These are phyloP conservation scores for Coemansia sp. DNA, from an alignment of 192 early-diverging fungal genomes.

Conservation along the genomic window DNA sequence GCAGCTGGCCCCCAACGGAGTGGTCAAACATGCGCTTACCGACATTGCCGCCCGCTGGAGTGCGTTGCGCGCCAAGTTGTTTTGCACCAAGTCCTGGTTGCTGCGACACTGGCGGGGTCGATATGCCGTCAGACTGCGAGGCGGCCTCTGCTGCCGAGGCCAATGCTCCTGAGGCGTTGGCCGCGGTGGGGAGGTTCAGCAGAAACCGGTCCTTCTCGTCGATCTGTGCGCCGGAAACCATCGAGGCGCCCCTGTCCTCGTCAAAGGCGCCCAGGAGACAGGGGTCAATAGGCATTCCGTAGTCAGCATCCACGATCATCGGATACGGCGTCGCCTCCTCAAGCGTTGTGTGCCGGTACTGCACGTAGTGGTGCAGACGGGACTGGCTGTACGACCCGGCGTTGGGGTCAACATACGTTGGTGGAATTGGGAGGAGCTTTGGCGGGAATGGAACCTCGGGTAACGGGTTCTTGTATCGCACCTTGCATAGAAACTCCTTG, in stretches of 20 bases:
- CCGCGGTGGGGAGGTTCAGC: conserved; percentile 31
- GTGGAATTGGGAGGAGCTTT: conserved; percentile 57
- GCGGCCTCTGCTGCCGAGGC: not conserved
- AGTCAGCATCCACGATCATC: conserved; percentile 53
- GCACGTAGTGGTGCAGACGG: conserved; percentile 43
- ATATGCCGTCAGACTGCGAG: not conserved
- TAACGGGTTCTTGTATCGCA: conserved; percentile 56
- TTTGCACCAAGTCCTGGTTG: not conserved
- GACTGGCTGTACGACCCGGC: conserved; percentile 53
- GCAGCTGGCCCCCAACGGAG: conserved; percentile 45
- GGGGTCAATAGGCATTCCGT: conserved; percentile 56
- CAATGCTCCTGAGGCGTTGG: not conserved
- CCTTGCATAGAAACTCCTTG: conserved; percentile 56
- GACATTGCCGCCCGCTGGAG: not conserved
- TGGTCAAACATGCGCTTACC: conserved; percentile 43
- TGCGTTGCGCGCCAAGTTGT: conserved; percentile 7
- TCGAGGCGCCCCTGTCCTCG: conserved; percentile 17
- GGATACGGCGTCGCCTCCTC: conserved; percentile 55
- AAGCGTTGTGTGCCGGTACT: conserved; percentile 55
- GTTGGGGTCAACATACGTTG: conserved; percentile 49
- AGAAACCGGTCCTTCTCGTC: conserved; percentile 49
- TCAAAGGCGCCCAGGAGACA: conserved; percentile 54
- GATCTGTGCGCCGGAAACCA: conserved; percentile 22
- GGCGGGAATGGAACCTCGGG: conserved; percentile 56
- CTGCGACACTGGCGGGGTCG: conserved; percentile 5